A percentile compares a stretch with the other conserved stretches of the same genome.
phyloP scores from a whole-genome alignment of 1,284 basidiomycete genomes.

The Austropuccinia psidii region DNA sequence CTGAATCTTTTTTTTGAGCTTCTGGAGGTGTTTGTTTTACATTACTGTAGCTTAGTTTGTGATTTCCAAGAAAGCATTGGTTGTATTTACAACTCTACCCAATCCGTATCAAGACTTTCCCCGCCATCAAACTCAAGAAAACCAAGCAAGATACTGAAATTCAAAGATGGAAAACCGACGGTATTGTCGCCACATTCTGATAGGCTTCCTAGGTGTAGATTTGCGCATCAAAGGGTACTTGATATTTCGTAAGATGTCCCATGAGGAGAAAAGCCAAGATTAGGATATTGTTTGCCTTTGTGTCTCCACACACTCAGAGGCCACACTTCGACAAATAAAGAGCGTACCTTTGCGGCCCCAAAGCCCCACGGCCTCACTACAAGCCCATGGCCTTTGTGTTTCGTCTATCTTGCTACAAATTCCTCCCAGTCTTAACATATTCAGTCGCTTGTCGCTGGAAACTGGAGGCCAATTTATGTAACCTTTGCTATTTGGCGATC shows the following conservation, averaged over 20 bases:
- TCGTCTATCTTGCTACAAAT: background rate
- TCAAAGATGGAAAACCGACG: too few relatives aligned
- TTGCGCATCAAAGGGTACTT: background rate
- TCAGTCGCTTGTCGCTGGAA: background rate
- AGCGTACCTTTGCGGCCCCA: slow-evolving; percentile 25
- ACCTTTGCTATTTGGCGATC: slow-evolving; percentile 55
- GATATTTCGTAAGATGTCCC: too few relatives aligned
- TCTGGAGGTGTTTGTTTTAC: too few relatives aligned
- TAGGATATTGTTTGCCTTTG: background rate
- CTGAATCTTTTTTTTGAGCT: too few relatives aligned
- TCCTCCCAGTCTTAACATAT: background rate
- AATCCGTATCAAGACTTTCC: too few relatives aligned
- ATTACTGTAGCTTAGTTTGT: too few relatives aligned
- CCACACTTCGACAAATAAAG: background rate
- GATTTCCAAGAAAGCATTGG: too few relatives aligned
- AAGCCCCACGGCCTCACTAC: background rate
- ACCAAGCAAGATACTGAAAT: too few relatives aligned
- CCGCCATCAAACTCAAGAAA: too few relatives aligned
- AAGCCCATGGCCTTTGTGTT: slow-evolving; percentile 24
- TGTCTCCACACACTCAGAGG: background rate
- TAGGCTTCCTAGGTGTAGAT: background rate
- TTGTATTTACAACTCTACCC: too few relatives aligned
- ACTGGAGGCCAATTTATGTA: slow-evolving; percentile 12
- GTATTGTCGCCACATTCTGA: too few relatives aligned
- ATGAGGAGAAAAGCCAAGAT: background rate